Base-by-base conservation (phyloP, 345 rosid species). In the Turnera subulata region DNA sequence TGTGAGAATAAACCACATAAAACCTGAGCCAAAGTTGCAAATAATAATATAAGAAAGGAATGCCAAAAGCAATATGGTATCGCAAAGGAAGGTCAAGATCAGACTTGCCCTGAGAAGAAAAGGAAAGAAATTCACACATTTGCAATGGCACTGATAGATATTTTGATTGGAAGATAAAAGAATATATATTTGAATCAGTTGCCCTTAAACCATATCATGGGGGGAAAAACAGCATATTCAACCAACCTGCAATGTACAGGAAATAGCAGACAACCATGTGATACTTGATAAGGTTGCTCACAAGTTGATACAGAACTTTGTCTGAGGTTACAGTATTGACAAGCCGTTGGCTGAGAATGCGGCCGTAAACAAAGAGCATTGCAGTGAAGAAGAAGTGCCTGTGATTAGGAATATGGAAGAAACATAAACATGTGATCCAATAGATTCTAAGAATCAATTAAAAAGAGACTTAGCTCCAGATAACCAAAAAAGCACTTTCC, bases 351-450 rank as follows among this genome's bases (percentile, higher is more conserved):
- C 85, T 93, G 72, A 89, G 95, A 63, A 89, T 83, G 67, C 96
- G 87, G 23, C 99, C 99, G 66, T 89, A 93, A 6, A 93, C 94
- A 65, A 89, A 93, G 51, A 89, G 73, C 99, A 93, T 93, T 20
- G 86, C 96, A 39, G 97, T 87, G 81, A 93, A 89, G 86, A 93
- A 89, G 77, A 93, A 93, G 69, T 89, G 86, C 99, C 98, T 89
- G 80, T 22, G 70, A 76, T 29, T 20, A 56, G 25, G 42, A 46
- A 32, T 26, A 26, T 25, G 29, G 53, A 45, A 32, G 10, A 6
- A 10, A 25, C 25, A 56, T 39, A 22, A 35, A 39, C 20, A 55
- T 33, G 35, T 52, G 42, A 51, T 5, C 23, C 26, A 56, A 37
- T 13, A 16, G 57, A 21, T 21, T 18, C 60, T 44, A 46, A 46